Evolutionary conservation across 306 rosid genomes (phyloP).

Genomic region (Mucuna pruriens): DNA sequence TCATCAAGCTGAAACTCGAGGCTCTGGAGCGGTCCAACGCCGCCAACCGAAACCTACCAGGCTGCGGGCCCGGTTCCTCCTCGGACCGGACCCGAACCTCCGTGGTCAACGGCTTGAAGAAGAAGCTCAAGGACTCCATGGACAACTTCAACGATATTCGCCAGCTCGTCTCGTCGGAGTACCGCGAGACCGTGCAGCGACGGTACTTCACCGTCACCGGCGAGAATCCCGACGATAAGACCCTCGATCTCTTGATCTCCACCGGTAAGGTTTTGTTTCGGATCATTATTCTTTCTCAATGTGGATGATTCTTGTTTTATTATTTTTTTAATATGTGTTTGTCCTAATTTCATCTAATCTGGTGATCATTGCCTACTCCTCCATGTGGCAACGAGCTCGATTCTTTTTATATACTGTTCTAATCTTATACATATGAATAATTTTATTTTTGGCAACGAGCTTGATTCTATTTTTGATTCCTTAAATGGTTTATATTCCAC

Average conservation of each 20-base stretch:
- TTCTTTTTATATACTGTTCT: background rate
- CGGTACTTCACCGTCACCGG: constrained; percentile 94
- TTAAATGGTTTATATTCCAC: background rate
- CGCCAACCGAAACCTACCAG: constrained; percentile 73
- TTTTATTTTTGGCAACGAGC: background rate
- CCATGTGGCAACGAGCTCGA: background rate
- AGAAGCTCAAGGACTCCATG: constrained; percentile 90
- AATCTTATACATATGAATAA: too few species aligned
- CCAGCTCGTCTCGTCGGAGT: constrained; percentile 74
- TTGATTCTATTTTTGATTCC: background rate
- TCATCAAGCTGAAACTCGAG: constrained; percentile 81
- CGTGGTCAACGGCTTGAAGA: constrained; percentile 82
- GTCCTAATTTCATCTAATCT: background rate
- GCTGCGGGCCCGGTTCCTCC: constrained; percentile 93
- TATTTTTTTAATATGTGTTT: background rate
- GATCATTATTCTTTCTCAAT: background rate
- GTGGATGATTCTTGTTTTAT: too few species aligned
- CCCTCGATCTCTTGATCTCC: constrained; percentile 81
- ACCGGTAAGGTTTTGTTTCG: constrained; percentile 57
- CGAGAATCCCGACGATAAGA: constrained; percentile 93
- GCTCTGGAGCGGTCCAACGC: constrained; percentile 91
- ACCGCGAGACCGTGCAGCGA: constrained; percentile 91
- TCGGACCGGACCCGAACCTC: constrained; percentile 92
- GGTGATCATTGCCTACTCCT: background rate
- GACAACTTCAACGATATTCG: constrained; percentile 71